A percentile compares a stretch with the other conserved stretches of the same genome.
Conservation (phyloP, 257 asterid genomes). For the Solanum chmielewskii region DNA sequence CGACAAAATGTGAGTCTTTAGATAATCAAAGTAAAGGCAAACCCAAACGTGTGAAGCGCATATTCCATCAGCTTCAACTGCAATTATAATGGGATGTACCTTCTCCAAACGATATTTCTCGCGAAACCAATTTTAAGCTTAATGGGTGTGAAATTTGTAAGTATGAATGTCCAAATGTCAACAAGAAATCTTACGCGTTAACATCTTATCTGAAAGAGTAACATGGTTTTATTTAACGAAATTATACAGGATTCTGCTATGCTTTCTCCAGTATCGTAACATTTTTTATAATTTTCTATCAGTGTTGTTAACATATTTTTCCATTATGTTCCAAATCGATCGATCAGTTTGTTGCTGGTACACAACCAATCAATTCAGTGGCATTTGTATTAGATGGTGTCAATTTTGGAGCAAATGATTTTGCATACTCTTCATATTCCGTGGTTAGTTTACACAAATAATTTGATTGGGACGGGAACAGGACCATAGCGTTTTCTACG, state of each 20-base stretch:
- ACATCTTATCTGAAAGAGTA: background rate
- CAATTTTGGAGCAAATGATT: conserved; percentile 84
- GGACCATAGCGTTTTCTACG: conserved; percentile 63
- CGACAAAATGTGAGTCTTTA: conserved; percentile 12
- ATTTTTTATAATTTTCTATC: background rate
- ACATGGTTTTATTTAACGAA: background rate
- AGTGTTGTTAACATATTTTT: no score
- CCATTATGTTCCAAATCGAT: background rate
- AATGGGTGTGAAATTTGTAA: conserved; percentile 90
- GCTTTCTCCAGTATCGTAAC: conserved; percentile 41
- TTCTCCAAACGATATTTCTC: conserved; percentile 35
- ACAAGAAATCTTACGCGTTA: background rate
- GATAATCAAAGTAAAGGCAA: background rate
- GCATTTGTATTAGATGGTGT: conserved; percentile 90
- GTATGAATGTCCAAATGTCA: background rate
- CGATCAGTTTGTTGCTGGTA: conserved; percentile 79
- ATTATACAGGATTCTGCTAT: conserved; percentile 65
- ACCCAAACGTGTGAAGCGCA: conserved; percentile 25
- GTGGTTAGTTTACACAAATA: conserved; percentile 33
- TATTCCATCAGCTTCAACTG: conserved; percentile 96
- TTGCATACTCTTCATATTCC: conserved; percentile 50
- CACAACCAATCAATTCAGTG: conserved; percentile 75
- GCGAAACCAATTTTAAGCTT: conserved; percentile 49
- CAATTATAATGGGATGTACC: conserved; percentile 49
- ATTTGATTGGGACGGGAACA: conserved; percentile 22